Base-by-base conservation (phyloP, 108 stramenopile species). In the Stephanodiscus minutulus region DNA sequence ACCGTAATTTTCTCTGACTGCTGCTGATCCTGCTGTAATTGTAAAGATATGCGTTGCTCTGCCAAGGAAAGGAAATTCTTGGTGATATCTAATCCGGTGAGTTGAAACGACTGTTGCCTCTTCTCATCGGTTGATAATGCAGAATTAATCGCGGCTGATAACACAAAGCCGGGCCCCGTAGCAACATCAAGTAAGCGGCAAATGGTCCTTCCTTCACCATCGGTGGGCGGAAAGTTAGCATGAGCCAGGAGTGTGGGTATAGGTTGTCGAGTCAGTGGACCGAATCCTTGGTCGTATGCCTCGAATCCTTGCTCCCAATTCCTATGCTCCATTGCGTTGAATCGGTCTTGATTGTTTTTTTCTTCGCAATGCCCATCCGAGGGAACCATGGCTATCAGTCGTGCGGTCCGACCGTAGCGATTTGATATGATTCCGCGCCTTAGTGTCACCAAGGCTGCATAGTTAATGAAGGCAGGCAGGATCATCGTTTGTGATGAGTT, bases 221-320 rank as follows among this genome's bases (percentile, higher is more conserved):
- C 48, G 11, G 70, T 17, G 7, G 81, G 65, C 20, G 71, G 70
- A 61, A 67, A 82, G 0, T 74, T 73, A 25, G 71, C 75, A 47
- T 66, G 72, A 25, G 47, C 43, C 52, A 82, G 62, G 6, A 82
- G 71, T 18, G 76, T 77, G 2, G 81, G 65, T 64, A 82, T 77
- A 0, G 81, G 61, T 53, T 76, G 75, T 24, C 47, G 59, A 49
- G 75, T 77, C 48, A 82, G 35, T 11, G 81, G 81, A 27, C 81
- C 81, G 55, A 82, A 82, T 6, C 81, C 75, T 28, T 25, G 10
- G 52, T 76, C 70, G 47, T 82, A 82, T 29, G 63, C 71, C 21
- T 77, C 65, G 25, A 66, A 72, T 15, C 81, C 81, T 48, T 67
- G 37, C 47, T 82, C 76, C 81, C 81, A 82, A 58, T 82, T 82